Base-by-base conservation (phyloP, 1,284 basidiomycete species). In the Cryptococcus sp. region DNA sequence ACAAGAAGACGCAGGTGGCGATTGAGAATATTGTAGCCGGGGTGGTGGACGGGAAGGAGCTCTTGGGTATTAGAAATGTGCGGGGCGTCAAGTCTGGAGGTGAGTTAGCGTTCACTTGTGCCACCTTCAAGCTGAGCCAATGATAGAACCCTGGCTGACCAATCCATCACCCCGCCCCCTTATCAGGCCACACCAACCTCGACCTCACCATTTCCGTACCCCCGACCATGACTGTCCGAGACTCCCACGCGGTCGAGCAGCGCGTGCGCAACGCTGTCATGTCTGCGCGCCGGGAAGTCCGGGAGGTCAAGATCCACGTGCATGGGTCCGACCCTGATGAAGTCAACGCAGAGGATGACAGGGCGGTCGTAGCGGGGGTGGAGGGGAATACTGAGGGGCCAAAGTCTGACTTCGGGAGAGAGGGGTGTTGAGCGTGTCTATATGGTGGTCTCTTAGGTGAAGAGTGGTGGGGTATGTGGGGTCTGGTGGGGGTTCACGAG, bases 271-370 rank as follows among this genome's bases (percentile, higher is more conserved):
- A 79, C 51, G 80, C 82, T 38, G 78, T 94, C 61, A 85, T 83
- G 76, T 72, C 77, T 4, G 83, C 80, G 37, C 79, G 84, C 71
- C 85, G 80, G 71, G 89, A 91, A 68, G 81, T 91, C n/a, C 78
- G 84, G 20, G 90, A 92, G 69, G 88, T 93, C 38, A 78, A 84
- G 64, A 82, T 94, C 24, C 85, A 82, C 68, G 90, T 92, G 0
- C 76, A 77, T 53, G 72, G 68, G 4, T 61, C 65, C 35, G 70
- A 64, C 40, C 23, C n/a, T 15, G 9, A 47, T 5, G 15, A 23
- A 18, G 36, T 23, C 18, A 15, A 42, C 48, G 53, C 45, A 55
- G 50, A 50, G 66, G 61, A 46, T 57, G 55, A 35, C 68, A 56
- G 62, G 64, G 58, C 18, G 13, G 44, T 42, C 5, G 46, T 33